These are phyloP conservation scores for Ganoderma meredithae DNA, from an alignment of 1,284 basidiomycete species.

Conservation along the genomic window DNA sequence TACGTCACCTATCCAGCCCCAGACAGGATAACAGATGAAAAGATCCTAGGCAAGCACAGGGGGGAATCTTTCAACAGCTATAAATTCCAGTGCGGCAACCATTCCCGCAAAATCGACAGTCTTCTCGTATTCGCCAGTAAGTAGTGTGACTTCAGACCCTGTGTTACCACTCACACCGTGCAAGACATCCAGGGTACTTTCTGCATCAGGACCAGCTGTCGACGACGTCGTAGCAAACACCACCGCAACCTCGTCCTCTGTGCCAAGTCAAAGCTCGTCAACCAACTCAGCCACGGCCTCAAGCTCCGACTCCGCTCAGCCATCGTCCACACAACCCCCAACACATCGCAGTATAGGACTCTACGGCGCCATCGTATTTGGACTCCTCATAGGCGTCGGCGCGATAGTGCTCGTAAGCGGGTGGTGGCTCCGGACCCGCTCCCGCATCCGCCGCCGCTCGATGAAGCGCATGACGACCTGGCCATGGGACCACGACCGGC, in stretches of 20 bases:
- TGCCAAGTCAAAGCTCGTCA: neutral
- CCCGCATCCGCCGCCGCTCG: constrained; percentile 42
- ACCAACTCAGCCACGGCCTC: constrained; percentile 2
- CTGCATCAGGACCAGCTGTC: constrained; percentile 1
- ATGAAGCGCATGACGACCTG: constrained; percentile 38
- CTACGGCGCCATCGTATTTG: constrained; percentile 45
- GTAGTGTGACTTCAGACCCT: neutral
- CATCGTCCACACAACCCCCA: neutral
- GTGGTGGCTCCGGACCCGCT: constrained; percentile 49
- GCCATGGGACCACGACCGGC: constrained; percentile 41
- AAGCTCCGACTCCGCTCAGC: constrained; percentile 9
- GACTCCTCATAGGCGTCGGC: constrained; percentile 48
- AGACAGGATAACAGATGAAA: neutral
- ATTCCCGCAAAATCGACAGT: neutral
- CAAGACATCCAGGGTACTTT: neutral
- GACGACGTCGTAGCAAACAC: neutral
- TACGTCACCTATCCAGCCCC: neutral
- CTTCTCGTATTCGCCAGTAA: neutral
- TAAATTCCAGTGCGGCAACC: neutral
- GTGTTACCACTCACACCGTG: neutral
- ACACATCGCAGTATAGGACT: neutral
- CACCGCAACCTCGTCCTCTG: neutral
- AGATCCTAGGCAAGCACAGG: neutral
- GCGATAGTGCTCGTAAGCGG: constrained; percentile 47
- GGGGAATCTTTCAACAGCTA: neutral